Evolutionary conservation across 2,329 filamentous ascomycete species (phyloP).

Genomic region (Ophiobolus disseminans): DNA sequence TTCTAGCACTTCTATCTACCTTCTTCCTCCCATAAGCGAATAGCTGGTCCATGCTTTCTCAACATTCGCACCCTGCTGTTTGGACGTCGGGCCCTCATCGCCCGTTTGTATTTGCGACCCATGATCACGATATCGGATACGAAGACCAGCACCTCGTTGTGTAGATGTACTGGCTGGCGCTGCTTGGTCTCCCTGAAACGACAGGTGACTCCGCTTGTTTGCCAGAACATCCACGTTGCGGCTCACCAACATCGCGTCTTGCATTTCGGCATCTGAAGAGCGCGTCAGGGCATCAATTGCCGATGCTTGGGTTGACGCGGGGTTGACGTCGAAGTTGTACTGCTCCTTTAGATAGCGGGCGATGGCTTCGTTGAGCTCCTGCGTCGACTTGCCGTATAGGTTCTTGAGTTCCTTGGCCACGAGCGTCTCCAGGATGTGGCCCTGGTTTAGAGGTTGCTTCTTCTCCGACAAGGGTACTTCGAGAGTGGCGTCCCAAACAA

Average conservation of each 20-base stretch:
- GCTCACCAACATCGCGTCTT: constrained; percentile 12
- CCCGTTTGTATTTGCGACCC: no score
- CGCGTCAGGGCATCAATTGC: constrained; percentile 4
- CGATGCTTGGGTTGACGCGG: constrained; percentile 2
- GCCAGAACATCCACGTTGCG: not conserved
- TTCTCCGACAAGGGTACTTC: constrained; percentile 8
- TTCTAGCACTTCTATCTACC: no score
- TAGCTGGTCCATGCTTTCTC: no score
- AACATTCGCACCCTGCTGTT: no score
- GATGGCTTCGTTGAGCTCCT: constrained; percentile 28
- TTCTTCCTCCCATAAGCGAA: no score
- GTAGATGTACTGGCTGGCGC: no score
- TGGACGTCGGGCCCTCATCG: no score
- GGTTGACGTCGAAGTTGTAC: constrained; percentile 23
- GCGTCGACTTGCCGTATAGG: constrained; percentile 23
- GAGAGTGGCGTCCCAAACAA: constrained; percentile 19
- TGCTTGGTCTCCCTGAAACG: no score
- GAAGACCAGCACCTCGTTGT: no score
- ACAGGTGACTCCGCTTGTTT: no score
- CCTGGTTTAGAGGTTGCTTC: constrained; percentile 11
- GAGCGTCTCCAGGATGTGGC: constrained; percentile 23
- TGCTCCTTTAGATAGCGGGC: constrained; percentile 22
- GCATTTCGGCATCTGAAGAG: constrained; percentile 21
- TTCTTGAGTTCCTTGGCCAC: constrained; percentile 30
- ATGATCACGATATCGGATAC: no score